Base-by-base conservation (phyloP, 1,139 yeast genomes). In the Debaryomyces subglobosus region DNA sequence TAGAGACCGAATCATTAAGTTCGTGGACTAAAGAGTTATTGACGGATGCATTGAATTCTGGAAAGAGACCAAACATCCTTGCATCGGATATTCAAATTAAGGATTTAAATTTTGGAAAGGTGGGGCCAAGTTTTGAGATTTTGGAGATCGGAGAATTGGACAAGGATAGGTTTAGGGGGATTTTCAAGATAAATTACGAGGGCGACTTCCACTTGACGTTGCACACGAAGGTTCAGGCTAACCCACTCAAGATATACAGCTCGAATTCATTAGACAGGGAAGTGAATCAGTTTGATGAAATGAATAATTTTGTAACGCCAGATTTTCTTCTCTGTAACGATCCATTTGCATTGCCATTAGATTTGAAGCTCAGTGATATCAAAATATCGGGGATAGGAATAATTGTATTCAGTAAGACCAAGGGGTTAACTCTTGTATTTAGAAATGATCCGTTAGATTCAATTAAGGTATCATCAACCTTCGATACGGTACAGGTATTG, bases 141-240 rank as follows among this genome's bases (percentile, higher is more conserved):
- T 71, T 89, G 51, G 96, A 89, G 62, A 86, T 89, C 54, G 96
- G 96, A 2, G 96, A 89, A 63, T 69, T 90, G 43, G 96, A 86
- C 10, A 78, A 75, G 30, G 96, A 89, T 65, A 69, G 90, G 53
- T 90, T 89, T 61, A 74, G 96, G 49, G 96, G 96, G 1, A 89
- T 89, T 29, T 90, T 89, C 72, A 89, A 89, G 61, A 81, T 89
- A 54, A 84, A 82, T 55, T 89, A 90, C 63, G 74, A 77, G 45
- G 97, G 97, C 3, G 91, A 89, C 62, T 91, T 92, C 25, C 84
- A 84, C 48, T 80, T 89, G 48, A 87, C 95, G 0, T 74, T 89
- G 48, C 88, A 86, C 48, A 90, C 96, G 1, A 84, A 86, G 50
- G 91, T 90, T 9, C 91, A 89, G 65, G 96, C 96, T 0, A 89